Percentiles rank a stretch among this genome's conserved stretches.
Conservation (phyloP, 257 asterid genomes). For the Solanum medicagineum region DNA sequence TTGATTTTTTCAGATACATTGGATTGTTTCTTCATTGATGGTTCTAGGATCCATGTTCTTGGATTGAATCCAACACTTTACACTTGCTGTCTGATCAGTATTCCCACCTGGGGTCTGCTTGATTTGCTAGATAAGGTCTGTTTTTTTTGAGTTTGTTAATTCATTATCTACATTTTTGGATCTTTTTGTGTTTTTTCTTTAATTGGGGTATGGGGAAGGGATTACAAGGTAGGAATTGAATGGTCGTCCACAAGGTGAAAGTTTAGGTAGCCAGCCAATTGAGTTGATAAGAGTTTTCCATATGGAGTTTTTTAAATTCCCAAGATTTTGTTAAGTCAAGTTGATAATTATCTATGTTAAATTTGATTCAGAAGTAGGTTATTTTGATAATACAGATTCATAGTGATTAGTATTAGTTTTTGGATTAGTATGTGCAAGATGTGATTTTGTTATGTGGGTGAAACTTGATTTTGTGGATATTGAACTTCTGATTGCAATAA, state of each 20-base stretch:
- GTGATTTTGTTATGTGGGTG: background rate
- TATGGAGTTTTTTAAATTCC: background rate
- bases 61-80: slow-evolving; percentile 29
- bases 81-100: slow-evolving; percentile 43
- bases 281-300: background rate
- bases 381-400: background rate
- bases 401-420: background rate
- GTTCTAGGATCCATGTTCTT: background rate
- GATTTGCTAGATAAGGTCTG: slow-evolving; percentile 64
- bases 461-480: background rate
- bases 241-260: background rate
- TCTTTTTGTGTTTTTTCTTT: slow-evolving; percentile 26
- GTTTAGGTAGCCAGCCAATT: background rate
- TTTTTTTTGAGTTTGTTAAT: background rate
- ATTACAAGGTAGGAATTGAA: background rate
- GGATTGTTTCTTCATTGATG: background rate
- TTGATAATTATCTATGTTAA: background rate
- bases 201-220: background rate
- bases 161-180: slow-evolving; percentile 20
- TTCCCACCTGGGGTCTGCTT: slow-evolving; percentile 44
- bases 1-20: background rate
- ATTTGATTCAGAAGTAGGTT: background rate
- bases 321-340: background rate
- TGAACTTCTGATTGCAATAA: slow-evolving; percentile 8
- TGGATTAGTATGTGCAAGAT: background rate